phyloP scores from a whole-genome alignment of 495 filamentous ascomycete species.

The Aspergillus haitiensis region DNA sequence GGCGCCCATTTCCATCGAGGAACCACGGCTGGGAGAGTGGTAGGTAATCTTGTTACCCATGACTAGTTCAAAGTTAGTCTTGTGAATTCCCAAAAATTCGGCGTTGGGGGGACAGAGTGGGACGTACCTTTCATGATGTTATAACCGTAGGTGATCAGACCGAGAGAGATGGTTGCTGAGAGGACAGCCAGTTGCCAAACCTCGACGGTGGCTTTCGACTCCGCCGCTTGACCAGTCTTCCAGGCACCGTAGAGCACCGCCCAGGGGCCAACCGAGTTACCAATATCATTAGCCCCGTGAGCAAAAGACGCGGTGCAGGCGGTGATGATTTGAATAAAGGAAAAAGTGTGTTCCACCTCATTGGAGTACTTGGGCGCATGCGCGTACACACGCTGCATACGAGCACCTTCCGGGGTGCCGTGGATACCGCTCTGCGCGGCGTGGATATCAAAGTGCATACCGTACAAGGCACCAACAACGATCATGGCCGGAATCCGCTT shows the following conservation, averaged over 20 bases:
- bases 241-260: constrained; percentile 69
- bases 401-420: constrained; percentile 65
- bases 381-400: constrained; percentile 61
- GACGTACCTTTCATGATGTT: constrained; percentile 64
- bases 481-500: constrained; percentile 63
- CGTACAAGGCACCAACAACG: constrained; percentile 59
- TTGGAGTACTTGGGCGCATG: constrained; percentile 68
- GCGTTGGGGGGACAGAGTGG: neutral
- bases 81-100: neutral
- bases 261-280: constrained; percentile 74
- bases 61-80: constrained; percentile 38
- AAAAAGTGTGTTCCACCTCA: constrained; percentile 73
- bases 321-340: constrained; percentile 72
- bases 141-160: constrained; percentile 64
- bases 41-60: constrained; percentile 71
- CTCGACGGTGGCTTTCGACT: constrained; percentile 53
- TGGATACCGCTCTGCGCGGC: constrained; percentile 60
- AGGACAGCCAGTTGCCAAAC: constrained; percentile 62
- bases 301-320: constrained; percentile 75
- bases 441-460: constrained; percentile 73
- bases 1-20: constrained; percentile 66
- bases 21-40: constrained; percentile 61
- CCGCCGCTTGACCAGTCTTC: constrained; percentile 50
- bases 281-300: constrained; percentile 79
- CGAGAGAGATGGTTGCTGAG: constrained; percentile 53